Evolutionary conservation across 2,329 filamentous ascomycete genomes (phyloP).

Genomic region (Chrysoporthe austroafricana): DNA sequence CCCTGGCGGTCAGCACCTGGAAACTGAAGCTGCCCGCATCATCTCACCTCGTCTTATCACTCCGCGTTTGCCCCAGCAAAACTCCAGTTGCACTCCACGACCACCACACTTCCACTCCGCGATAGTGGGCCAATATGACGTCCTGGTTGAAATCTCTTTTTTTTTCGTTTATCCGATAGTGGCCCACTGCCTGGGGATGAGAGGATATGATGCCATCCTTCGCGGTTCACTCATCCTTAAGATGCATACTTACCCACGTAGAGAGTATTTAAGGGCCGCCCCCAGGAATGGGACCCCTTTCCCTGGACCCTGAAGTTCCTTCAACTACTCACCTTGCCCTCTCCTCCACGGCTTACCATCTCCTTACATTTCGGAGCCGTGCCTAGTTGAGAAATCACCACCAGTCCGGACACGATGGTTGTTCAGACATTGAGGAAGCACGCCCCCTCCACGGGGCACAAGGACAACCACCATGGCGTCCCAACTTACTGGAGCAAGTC

Average conservation of each 20-base stretch:
- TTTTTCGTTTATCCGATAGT: slow-evolving; percentile 23
- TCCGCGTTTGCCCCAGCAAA: slow-evolving; percentile 27
- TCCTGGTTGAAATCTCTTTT: slow-evolving; percentile 28
- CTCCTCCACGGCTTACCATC: neutral
- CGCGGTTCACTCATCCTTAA: neutral
- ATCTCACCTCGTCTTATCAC: slow-evolving; percentile 26
- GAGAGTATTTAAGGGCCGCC: slow-evolving; percentile 17
- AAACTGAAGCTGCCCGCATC: slow-evolving; percentile 19
- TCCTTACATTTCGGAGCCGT: neutral
- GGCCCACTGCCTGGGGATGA: slow-evolving; percentile 22
- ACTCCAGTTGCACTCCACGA: slow-evolving; percentile 28
- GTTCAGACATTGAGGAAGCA: slow-evolving; percentile 15
- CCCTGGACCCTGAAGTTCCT: slow-evolving; percentile 7
- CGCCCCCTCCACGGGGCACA: slow-evolving; percentile 27
- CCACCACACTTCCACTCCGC: slow-evolving; percentile 25
- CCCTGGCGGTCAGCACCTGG: slow-evolving; percentile 13
- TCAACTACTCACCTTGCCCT: slow-evolving; percentile 5
- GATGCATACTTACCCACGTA: neutral
- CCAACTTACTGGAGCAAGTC: slow-evolving; percentile 29
- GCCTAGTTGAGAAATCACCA: neutral
- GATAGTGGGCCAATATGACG: slow-evolving; percentile 27
- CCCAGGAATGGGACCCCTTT: slow-evolving; percentile 16
- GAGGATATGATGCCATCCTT: slow-evolving; percentile 19
- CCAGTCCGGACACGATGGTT: slow-evolving; percentile 24
- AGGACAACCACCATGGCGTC: slow-evolving; percentile 28